Percentiles rank a stretch among this genome's conserved stretches.
These are phyloP conservation scores for Trichosporon sp. DNA, from an alignment of 1,284 basidiomycete species.

Conservation along the genomic window DNA sequence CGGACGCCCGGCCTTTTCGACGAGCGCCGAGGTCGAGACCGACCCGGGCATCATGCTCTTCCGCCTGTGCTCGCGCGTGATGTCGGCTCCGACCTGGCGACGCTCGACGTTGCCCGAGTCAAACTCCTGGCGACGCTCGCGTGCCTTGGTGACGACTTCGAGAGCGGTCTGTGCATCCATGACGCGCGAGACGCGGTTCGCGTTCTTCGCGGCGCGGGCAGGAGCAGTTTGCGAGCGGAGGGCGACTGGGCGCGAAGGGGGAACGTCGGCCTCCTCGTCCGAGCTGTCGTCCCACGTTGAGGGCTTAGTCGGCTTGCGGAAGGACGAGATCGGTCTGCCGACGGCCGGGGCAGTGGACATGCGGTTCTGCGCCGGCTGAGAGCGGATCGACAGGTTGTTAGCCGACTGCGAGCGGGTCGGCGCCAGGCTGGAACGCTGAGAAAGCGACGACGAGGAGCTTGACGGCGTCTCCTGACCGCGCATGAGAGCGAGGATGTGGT, in stretches of 20 bases:
- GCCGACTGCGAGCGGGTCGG: not conserved
- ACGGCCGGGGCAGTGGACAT: not conserved
- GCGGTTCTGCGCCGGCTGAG: not conserved
- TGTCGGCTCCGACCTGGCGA: conserved; percentile 18
- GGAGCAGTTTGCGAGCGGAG: conserved; percentile 19
- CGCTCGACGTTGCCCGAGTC: conserved; percentile 30
- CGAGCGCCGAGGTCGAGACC: not conserved
- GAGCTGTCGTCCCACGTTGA: conserved; percentile 22
- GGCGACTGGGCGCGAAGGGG: conserved; percentile 7
- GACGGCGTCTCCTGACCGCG: conserved; percentile 25
- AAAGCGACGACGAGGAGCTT: conserved; percentile 5
- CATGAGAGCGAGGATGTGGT: conserved; percentile 36
- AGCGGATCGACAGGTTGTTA: not conserved
- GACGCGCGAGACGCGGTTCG: conserved; percentile 29
- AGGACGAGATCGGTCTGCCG: conserved; percentile 7
- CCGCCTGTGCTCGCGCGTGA: conserved; percentile 15
- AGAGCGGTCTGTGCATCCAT: conserved; percentile 22
- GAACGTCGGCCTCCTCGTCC: conserved; percentile 16
- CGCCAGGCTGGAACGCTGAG: not conserved
- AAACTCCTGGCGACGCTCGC: conserved; percentile 33
- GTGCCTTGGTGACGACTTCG: conserved; percentile 29
- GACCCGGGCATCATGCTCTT: conserved; percentile 10
- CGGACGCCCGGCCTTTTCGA: not conserved
- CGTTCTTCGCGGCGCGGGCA: conserved; percentile 10
- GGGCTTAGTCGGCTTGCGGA: conserved; percentile 15